phyloP scores from a whole-genome alignment of 306 rosid species.

The Erythrophleum fordii region DNA sequence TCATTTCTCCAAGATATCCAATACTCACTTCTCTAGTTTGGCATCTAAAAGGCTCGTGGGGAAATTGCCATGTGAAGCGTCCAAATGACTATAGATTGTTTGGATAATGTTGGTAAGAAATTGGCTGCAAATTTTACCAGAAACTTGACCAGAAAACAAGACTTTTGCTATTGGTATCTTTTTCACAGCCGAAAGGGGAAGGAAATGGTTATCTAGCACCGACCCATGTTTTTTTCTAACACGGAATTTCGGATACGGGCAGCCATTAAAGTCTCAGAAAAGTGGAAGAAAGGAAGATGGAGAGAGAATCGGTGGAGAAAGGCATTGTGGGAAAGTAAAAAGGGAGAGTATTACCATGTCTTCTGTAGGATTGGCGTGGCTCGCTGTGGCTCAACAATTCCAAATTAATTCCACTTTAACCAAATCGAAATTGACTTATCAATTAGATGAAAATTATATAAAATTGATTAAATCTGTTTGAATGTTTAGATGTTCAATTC shows the following conservation, averaged over 20 bases:
- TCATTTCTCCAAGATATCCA: slow-evolving; percentile 26
- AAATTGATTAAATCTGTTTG: background rate
- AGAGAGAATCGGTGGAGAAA: slow-evolving; percentile 43
- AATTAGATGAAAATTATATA: background rate
- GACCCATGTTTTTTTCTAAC: slow-evolving; percentile 57
- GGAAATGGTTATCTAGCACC: slow-evolving; percentile 58
- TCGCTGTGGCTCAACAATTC: background rate
- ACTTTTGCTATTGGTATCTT: slow-evolving; percentile 51
- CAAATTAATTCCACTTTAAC: background rate
- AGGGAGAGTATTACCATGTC: slow-evolving; percentile 53
- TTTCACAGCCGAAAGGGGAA: slow-evolving; percentile 57
- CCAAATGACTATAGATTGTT: background rate
- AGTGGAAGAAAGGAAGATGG: slow-evolving; percentile 47
- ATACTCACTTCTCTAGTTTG: slow-evolving; percentile 25
- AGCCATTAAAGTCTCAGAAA: slow-evolving; percentile 71
- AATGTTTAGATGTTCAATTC: background rate
- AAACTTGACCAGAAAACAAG: slow-evolving; percentile 37
- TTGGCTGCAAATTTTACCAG: slow-evolving; percentile 37
- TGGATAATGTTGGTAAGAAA: slow-evolving; percentile 22
- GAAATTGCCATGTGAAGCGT: background rate
- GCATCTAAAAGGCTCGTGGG: slow-evolving; percentile 14
- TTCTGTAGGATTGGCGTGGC: slow-evolving; percentile 60
- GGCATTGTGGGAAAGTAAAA: slow-evolving; percentile 43
- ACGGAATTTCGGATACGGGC: slow-evolving; percentile 52
- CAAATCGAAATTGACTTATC: background rate